Conservation (phyloP, 2,329 filamentous ascomycete genomes). For the Microdochium nivale region DNA sequence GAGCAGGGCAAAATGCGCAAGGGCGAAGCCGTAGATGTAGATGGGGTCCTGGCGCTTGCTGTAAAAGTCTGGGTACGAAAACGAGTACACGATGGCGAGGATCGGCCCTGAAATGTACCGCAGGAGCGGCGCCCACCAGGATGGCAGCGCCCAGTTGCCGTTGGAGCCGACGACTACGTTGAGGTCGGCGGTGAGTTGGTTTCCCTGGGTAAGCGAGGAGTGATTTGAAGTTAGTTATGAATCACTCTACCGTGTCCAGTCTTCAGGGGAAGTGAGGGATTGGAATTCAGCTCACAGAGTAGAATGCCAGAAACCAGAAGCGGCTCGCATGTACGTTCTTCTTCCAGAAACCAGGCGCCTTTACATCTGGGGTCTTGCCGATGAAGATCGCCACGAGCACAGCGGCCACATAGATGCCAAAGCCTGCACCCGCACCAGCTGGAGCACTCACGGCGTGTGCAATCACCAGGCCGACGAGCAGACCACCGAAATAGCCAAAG, state of each 20-base stretch:
- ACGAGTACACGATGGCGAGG: slow-evolving; percentile 41
- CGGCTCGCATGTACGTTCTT: slow-evolving; percentile 25
- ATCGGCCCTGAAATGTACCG: slow-evolving; percentile 41
- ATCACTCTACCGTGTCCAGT: too few species aligned
- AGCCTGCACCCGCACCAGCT: slow-evolving; percentile 41
- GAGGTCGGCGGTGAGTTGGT: slow-evolving; percentile 46
- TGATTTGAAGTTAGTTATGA: too few species aligned
- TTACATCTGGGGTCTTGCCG: slow-evolving; percentile 30
- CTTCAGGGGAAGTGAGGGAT: too few species aligned
- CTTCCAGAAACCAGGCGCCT: slow-evolving; percentile 32
- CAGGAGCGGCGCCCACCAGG: slow-evolving; percentile 38
- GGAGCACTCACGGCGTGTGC: slow-evolving; percentile 32
- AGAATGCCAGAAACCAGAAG: slow-evolving; percentile 46
- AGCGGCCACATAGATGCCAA: slow-evolving; percentile 40
- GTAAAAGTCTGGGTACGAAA: slow-evolving; percentile 42
- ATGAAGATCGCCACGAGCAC: slow-evolving; percentile 27
- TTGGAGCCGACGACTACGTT: slow-evolving; percentile 43
- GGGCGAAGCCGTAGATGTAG: slow-evolving; percentile 38
- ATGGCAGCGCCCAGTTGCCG: slow-evolving; percentile 47
- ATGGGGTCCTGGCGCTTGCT: slow-evolving; percentile 38
- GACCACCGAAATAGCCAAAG: slow-evolving; percentile 42
- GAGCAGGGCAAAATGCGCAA: slow-evolving; percentile 37
- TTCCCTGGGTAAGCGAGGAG: slow-evolving; percentile 41
- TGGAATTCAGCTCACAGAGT: slow-evolving; percentile 46
- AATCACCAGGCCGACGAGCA: slow-evolving; percentile 40